Base-by-base conservation (phyloP, 202 grass and related monocot species). In the Eragrostis tef region DNA sequence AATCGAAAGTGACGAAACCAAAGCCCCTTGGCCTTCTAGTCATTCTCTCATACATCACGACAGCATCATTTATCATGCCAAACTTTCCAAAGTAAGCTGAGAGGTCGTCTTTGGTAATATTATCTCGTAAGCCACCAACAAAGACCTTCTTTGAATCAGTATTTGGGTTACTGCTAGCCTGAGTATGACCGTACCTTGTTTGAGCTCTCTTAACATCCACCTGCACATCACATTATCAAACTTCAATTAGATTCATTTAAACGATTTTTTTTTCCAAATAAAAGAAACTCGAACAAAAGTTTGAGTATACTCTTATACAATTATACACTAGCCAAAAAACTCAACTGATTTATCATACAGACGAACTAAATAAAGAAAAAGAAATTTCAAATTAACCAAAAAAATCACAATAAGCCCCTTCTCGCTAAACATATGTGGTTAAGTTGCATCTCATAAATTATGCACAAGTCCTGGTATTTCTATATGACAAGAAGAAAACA, bases 1-100 rank as follows among this genome's bases (percentile, higher is more conserved):
- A 88, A 42, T 87, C 81, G 52, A 97, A 94, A 4, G 81, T 85
- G 14, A 97, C 74, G 14, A 97, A 97, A 6, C 94, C 94, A 88
- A 94, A 97, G 0, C 91, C 91, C 7, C 81, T 75, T 3, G 91
- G 47, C 16, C 50, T 82, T 34, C 88, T 77, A 42, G 80, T 97
- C 3, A 46, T 2, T 24, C 64, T 80, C 11, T 97, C 81, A 62
- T 74, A 47, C 44, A 92, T 90, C 8, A 94, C 83, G 0, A 87
- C 87, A 1, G 16, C 85, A 71, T 97, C 91, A 9, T 63, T 94
- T 83, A 97, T 86, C 0, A 1, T 73, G 0, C 94, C 94, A 80
- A 88, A 97, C 44, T 84, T 94, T 52, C 84, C 42, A 77, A 97
- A 97, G 29, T 90, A 97, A 67, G 12, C 16, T 21, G 59, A 52